Base-by-base conservation (phyloP, 345 rosid species). In the Pugionium dolabratum region DNA sequence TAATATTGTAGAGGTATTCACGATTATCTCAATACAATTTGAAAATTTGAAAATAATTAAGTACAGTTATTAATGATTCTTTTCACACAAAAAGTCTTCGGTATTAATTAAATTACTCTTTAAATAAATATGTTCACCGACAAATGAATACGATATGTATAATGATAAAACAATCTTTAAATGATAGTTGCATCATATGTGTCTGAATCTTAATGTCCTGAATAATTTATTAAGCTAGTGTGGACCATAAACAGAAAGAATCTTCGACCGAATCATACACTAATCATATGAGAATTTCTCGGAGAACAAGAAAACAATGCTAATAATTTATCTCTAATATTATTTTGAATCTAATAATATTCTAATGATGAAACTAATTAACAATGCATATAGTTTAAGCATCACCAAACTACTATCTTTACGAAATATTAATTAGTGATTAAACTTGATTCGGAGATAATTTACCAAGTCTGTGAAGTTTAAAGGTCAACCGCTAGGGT, bases 81-180 rank as follows among this genome's bases (percentile, higher is more conserved):
- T 36, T 70, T 70, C 62, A 70, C 55, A 70, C 75, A 54, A 62
- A 53, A 70, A 37, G 74, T 61, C 61, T 54, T 52, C 49, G 35
- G 33, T 29, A 62, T 31, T 49, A 37, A 47, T 30, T 18, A 44
- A 18, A 31, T 6, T 44, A 43, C 54, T 48, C 37, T 39, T 50
- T 2, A 51, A 64, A 29, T 34, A 64, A 50, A 64, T 27, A 62
- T 2, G 9, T 62, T 43, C 55, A 54, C 68, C 67, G 35, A 70
- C 62, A 44, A 11, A 34, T 36, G 11, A 35, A 45, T 43, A 36
- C 18, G 32, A 64, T 53, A 58, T 41, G 40, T 41, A 9, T 6
- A 26, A 58, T 48, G 9, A 6, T 67, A 9, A 35, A 50, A 39
- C 49, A 32, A 69, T 58, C 40, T 42, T 42, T 68, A 41, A 40